Percentiles rank a stretch among this genome's conserved stretches.
phyloP scores from a whole-genome alignment of 2,329 filamentous ascomycete species.

The Fusarium bactridioides region DNA sequence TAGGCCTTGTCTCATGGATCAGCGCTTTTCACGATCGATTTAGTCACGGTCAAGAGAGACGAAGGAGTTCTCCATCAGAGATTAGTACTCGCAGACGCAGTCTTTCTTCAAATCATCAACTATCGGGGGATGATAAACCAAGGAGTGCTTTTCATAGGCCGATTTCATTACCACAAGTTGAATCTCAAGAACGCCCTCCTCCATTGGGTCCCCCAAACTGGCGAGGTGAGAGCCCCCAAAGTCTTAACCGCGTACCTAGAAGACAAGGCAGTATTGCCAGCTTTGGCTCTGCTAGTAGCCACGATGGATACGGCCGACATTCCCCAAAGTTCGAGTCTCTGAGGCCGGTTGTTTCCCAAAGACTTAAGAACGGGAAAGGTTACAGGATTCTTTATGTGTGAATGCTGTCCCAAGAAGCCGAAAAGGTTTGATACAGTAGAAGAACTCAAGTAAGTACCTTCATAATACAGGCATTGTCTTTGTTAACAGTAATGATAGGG shows the following conservation, averaged over 20 bases:
- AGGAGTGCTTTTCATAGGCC: fast-evolving
- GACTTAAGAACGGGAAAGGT: not conserved
- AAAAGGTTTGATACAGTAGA: fast-evolving
- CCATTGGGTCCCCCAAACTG: fast-evolving
- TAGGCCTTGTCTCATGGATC: not conserved
- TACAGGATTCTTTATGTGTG: fast-evolving
- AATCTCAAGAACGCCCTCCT: not conserved
- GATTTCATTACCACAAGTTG: not conserved
- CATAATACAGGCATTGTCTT: too few species aligned
- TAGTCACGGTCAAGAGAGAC: not conserved
- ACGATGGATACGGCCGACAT: not conserved
- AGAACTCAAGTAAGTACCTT: not conserved
- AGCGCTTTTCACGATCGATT: not conserved
- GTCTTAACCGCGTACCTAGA: not conserved
- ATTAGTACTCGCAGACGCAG: fast-evolving
- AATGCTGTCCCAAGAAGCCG: not conserved
- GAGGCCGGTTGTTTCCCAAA: too few species aligned
- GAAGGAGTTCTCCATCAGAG: fast-evolving
- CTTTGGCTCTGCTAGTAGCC: not conserved
- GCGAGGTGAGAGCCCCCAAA: not conserved
- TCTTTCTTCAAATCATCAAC: not conserved
- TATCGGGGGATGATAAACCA: fast-evolving
- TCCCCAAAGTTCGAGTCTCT: too few species aligned
- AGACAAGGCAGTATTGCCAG: not conserved
- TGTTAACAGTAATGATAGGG: too few species aligned